Conservation (phyloP, 768 basidiomycete genomes). For the Mycena rosella region DNA sequence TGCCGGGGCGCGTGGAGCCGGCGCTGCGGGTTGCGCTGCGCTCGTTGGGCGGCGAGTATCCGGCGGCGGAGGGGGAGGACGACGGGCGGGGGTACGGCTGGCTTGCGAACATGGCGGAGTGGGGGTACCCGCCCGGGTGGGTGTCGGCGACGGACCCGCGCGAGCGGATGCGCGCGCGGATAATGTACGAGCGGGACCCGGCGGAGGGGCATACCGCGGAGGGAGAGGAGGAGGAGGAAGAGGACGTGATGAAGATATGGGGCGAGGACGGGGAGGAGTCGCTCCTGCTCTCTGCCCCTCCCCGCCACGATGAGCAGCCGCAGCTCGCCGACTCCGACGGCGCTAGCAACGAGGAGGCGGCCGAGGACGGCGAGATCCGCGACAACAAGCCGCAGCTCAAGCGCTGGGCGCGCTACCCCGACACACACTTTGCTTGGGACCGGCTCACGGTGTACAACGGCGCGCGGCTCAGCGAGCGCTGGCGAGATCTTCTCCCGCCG, state of each 20-base stretch:
- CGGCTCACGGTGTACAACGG: conserved; percentile 40
- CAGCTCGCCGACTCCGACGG: conserved; percentile 29
- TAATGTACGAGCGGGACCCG: conserved; percentile 54
- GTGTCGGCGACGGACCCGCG: conserved; percentile 64
- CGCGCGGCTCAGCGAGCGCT: conserved; percentile 52
- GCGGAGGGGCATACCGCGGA: too few species aligned
- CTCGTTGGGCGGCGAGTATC: conserved; percentile 63
- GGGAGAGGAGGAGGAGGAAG: conserved; percentile 52
- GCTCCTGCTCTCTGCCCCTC: conserved; percentile 12
- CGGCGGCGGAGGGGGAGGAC: conserved; percentile 47
- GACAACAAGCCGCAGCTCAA: neutral
- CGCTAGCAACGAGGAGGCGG: conserved; percentile 5
- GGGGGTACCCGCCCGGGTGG: conserved; percentile 89
- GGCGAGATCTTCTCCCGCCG: conserved; percentile 46
- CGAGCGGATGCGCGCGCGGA: conserved; percentile 59
- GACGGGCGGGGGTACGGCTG: conserved; percentile 53
- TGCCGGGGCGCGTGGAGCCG: conserved; percentile 30
- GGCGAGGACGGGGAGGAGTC: conserved; percentile 31
- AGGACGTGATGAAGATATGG: conserved; percentile 46
- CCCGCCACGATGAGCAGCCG: neutral
- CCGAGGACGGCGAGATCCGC: neutral
- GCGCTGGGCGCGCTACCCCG: conserved; percentile 30
- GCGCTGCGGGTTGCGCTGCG: conserved; percentile 30
- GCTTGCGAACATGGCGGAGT: conserved; percentile 73
- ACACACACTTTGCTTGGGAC: conserved; percentile 34